These are phyloP conservation scores for Nothophaeocryptopus gaeumannii DNA, from an alignment of 2,329 filamentous ascomycete genomes.

Conservation along the genomic window DNA sequence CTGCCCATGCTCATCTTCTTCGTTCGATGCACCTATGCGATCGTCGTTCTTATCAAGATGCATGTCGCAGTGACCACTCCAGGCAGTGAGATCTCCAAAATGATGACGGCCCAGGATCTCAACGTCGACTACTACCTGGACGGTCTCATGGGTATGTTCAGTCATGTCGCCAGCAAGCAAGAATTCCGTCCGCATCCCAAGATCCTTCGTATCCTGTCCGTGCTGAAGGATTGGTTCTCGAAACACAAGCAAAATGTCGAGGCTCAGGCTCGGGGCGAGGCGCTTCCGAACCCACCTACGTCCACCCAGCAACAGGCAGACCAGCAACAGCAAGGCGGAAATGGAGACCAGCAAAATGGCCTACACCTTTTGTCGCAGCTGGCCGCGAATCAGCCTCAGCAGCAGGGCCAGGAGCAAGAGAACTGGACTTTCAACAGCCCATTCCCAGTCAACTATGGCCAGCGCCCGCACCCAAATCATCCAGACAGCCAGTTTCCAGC, in stretches of 20 bases:
- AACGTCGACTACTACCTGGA: constrained; percentile 49
- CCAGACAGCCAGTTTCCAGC: constrained; percentile 19
- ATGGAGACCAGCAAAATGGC: constrained; percentile 16
- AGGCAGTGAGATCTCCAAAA: constrained; percentile 47
- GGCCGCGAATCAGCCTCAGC: constrained; percentile 16
- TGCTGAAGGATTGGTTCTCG: constrained; percentile 46
- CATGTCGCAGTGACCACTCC: constrained; percentile 54
- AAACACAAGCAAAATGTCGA: constrained; percentile 34
- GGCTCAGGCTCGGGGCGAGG: constrained; percentile 22
- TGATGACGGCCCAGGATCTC: constrained; percentile 49
- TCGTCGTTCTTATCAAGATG: constrained; percentile 60
- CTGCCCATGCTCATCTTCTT: constrained; percentile 46
- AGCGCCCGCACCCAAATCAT: constrained; percentile 14
- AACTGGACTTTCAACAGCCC: constrained; percentile 27
- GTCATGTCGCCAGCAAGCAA: constrained; percentile 18
- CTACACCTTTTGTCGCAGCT: constrained; percentile 29
- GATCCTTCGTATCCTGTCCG: constrained; percentile 46
- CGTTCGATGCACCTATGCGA: constrained; percentile 56
- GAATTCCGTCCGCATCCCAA: constrained; percentile 44
- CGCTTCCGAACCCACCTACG: constrained; percentile 11
- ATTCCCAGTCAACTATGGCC: constrained; percentile 20
- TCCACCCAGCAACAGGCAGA: constrained; percentile 6
- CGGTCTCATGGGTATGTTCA: constrained; percentile 44
- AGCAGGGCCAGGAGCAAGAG: constrained; percentile 10
- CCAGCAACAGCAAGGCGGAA: constrained; percentile 3